Percentiles rank a stretch among this genome's conserved stretches.
These are phyloP conservation scores for Skeletonema costatum DNA, from an alignment of 108 stramenopile genomes.

Conservation along the genomic window DNA sequence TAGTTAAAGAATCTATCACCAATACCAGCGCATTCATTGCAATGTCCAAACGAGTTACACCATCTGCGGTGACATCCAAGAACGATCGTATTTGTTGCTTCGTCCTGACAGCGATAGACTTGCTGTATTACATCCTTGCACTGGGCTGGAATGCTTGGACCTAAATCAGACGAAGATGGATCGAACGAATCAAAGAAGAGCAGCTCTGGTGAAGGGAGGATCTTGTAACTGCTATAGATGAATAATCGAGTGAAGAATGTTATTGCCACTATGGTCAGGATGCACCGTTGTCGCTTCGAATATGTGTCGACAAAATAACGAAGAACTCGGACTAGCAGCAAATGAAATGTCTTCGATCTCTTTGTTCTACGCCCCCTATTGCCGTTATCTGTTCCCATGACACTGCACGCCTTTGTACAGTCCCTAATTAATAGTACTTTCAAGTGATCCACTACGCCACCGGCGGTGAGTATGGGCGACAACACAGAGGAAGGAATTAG, in stretches of 20 bases:
- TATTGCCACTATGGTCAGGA: not conserved
- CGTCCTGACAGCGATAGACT: not conserved
- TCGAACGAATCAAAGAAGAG: not conserved
- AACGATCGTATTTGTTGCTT: not conserved
- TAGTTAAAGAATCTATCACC: not conserved
- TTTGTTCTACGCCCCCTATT: too few relatives aligned
- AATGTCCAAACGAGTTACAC: not conserved
- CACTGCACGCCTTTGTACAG: too few relatives aligned
- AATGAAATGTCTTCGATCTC: too few relatives aligned
- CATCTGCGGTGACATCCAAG: not conserved
- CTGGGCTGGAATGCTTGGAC: not conserved
- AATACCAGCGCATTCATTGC: not conserved
- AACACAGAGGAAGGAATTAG: too few relatives aligned
- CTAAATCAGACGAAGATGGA: not conserved
- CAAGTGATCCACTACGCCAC: too few relatives aligned
- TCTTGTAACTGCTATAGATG: not conserved
- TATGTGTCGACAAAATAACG: too few relatives aligned
- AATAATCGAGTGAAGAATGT: not conserved
- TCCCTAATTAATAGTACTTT: too few relatives aligned
- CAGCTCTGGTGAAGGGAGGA: not conserved
- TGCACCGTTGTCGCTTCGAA: too few relatives aligned
- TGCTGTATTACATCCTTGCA: not conserved
- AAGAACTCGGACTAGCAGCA: too few relatives aligned
- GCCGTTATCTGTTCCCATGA: too few relatives aligned
- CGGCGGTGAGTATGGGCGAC: too few relatives aligned